Percentiles rank a stretch among this genome's conserved stretches.
phyloP scores from a whole-genome alignment of 208 protist species.

The Crithidia brevicula region DNA sequence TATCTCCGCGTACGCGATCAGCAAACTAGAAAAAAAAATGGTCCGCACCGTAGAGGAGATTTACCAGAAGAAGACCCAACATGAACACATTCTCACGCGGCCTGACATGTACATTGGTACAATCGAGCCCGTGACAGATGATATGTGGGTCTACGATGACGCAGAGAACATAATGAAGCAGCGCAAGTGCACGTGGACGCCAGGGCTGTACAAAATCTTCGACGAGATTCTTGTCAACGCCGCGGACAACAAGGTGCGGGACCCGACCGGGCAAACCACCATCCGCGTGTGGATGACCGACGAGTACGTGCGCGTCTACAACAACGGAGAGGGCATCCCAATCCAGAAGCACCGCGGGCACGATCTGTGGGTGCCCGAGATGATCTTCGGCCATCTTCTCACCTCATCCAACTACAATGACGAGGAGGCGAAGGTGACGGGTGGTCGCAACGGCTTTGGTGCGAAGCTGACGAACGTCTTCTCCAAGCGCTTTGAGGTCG shows the following conservation, averaged over 20 bases:
- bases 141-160: slow-evolving; percentile 97
- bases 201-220: slow-evolving; percentile 99
- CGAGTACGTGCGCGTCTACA: slow-evolving; percentile 96
- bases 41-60: slow-evolving; percentile 94
- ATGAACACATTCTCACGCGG: slow-evolving; percentile 98
- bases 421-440: slow-evolving; percentile 96
- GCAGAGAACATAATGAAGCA: slow-evolving; percentile 92
- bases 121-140: slow-evolving; percentile 89
- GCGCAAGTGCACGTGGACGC: slow-evolving; percentile 96
- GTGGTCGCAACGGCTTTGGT: slow-evolving; percentile 97
- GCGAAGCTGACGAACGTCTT: slow-evolving; percentile 99
- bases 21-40: slow-evolving; percentile 27
- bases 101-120: slow-evolving; percentile 99
- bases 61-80: slow-evolving; percentile 97
- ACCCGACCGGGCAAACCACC: slow-evolving; percentile 85
- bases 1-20: neutral
- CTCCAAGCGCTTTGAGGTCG: slow-evolving; percentile 96
- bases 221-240: slow-evolving; percentile 99
- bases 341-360: slow-evolving; percentile 97
- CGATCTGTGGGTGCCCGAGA: slow-evolving; percentile 98
- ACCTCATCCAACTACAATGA: slow-evolving; percentile 99
- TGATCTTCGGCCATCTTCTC: slow-evolving; percentile 99
- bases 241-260: slow-evolving; percentile 99
- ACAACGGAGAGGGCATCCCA: slow-evolving; percentile 99
- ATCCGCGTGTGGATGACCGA: slow-evolving; percentile 98